Conservation (phyloP, 2,329 filamentous ascomycete genomes). For the Fusarium globosum region DNA sequence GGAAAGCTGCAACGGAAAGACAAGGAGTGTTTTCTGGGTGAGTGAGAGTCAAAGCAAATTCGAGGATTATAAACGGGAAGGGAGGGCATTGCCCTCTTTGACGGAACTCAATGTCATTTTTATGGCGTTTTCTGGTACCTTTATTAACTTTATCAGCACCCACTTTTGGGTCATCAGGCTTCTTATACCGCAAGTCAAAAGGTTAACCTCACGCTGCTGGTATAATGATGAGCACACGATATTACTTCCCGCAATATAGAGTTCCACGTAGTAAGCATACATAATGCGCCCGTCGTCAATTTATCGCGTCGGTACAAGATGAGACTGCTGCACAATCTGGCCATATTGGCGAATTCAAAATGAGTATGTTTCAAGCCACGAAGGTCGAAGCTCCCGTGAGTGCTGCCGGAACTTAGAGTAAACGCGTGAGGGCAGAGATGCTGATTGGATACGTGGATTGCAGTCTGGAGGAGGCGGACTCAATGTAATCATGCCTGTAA, state of each 20-base stretch:
- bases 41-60: no score
- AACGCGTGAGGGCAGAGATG: not conserved
- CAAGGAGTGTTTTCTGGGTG: no score
- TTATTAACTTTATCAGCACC: not conserved
- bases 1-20: no score
- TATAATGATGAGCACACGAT: not conserved
- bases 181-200: not conserved
- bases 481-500: not conserved
- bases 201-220: not conserved
- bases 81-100: not conserved
- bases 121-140: not conserved
- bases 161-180: not conserved
- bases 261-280: accelerated
- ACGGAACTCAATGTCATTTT: not conserved
- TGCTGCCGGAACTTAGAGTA: accelerated
- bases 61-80: no score
- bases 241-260: accelerated
- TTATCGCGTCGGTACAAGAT: no score
- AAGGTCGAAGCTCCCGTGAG: no score
- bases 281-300: not conserved
- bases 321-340: not conserved
- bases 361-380: not conserved
- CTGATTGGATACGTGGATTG: no score
- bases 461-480: not conserved
- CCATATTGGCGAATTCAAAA: not conserved